These are phyloP conservation scores for Phalaenopsis aphrodite DNA, from an alignment of 106 monocot genomes.

Conservation along the genomic window DNA sequence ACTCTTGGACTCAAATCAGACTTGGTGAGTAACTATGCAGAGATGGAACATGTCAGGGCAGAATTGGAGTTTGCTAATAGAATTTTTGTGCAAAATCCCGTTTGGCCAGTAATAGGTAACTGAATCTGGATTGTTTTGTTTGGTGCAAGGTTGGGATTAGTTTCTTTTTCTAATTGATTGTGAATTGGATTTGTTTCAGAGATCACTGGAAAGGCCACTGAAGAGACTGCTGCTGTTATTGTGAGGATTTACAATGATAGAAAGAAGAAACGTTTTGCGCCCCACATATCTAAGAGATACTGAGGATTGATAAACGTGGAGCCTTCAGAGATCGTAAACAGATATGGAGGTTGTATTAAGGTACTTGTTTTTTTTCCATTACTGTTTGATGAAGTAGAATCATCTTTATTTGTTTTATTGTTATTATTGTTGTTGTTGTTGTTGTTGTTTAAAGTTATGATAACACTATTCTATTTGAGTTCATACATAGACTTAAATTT, in stretches of 20 bases:
- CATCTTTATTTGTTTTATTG: neutral
- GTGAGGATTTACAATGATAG: slow-evolving; percentile 76
- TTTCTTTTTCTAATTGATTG: slow-evolving; percentile 6
- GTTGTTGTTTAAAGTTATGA: neutral
- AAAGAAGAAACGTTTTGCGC: slow-evolving; percentile 57
- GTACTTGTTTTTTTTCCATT: neutral
- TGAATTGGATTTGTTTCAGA: slow-evolving; percentile 29
- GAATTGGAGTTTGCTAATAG: slow-evolving; percentile 64
- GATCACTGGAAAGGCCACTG: slow-evolving; percentile 86
- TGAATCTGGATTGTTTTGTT: neutral
- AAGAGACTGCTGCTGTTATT: slow-evolving; percentile 83
- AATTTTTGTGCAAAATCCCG: slow-evolving; percentile 57
- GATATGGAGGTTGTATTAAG: neutral
- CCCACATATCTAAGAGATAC: slow-evolving; percentile 70
- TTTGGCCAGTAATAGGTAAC: slow-evolving; percentile 88
- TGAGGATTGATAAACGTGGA: neutral
- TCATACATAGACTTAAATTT: no score
- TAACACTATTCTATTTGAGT: no score
- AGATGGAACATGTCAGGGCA: slow-evolving; percentile 69
- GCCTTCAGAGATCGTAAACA: neutral
- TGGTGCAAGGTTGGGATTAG: neutral
- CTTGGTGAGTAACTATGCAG: slow-evolving; percentile 64
- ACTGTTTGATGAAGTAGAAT: neutral
- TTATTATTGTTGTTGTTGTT: neutral
- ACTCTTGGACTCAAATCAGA: slow-evolving; percentile 42